Evolutionary conservation across 164 flowering plant species (phyloP).

Genomic region (Magnolia kwangsiensis): DNA sequence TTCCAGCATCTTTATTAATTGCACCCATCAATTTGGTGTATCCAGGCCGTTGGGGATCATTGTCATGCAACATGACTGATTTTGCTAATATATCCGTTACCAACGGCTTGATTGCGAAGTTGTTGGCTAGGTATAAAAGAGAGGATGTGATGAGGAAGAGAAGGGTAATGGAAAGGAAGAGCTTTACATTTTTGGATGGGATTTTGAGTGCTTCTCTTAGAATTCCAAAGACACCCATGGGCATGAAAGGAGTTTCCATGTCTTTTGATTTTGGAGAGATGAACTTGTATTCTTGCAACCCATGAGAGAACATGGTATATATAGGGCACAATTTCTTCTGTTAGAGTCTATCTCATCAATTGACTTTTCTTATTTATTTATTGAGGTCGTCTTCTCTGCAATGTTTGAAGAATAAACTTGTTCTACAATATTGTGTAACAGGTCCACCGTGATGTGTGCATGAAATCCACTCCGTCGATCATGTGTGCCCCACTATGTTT

Average conservation of each 20-base stretch:
- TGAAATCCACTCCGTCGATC: too few relatives aligned
- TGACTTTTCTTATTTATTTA: too few relatives aligned
- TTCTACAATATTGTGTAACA: too few relatives aligned
- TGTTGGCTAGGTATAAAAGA: neutral
- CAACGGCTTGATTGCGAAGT: neutral
- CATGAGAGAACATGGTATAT: too few relatives aligned
- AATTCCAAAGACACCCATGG: conserved; percentile 5
- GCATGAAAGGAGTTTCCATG: neutral
- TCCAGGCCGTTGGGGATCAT: neutral
- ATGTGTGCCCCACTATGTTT: too few relatives aligned
- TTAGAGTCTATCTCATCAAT: too few relatives aligned
- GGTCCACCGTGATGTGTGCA: too few relatives aligned
- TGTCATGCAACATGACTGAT: neutral
- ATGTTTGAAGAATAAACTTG: too few relatives aligned
- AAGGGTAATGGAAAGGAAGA: conserved; percentile 3
- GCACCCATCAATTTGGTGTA: neutral
- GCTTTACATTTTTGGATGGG: conserved; percentile 7
- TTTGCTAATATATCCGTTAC: neutral
- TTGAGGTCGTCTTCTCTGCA: too few relatives aligned
- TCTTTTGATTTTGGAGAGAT: neutral
- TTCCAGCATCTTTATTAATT: neutral
- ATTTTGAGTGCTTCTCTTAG: conserved; percentile 11
- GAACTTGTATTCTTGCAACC: too few relatives aligned
- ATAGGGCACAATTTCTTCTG: too few relatives aligned
- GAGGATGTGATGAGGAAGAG: neutral